phyloP scores from a whole-genome alignment of 805 yeast genomes.

The Lachancea meyersii region DNA sequence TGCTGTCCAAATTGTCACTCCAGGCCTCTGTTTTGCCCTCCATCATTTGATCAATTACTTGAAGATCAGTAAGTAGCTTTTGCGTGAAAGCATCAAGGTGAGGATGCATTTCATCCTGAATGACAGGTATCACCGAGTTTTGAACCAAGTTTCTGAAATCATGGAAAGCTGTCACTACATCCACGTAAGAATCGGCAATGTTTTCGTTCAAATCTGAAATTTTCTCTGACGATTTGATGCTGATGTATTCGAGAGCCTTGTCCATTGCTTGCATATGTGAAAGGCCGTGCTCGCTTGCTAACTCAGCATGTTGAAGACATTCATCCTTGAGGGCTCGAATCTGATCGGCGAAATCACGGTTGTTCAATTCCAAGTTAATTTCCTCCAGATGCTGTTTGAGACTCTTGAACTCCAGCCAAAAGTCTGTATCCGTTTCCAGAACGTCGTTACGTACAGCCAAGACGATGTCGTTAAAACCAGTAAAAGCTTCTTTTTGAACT shows the following conservation, averaged over 20 bases:
- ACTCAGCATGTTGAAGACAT: neutral
- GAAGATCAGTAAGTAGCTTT: conserved; percentile 14
- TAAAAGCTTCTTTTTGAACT: neutral
- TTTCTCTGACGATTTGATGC: neutral
- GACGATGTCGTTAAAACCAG: neutral
- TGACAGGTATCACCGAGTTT: conserved; percentile 10
- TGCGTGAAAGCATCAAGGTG: conserved; percentile 33
- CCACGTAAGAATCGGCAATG: conserved; percentile 11
- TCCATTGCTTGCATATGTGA: neutral
- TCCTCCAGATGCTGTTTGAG: conserved; percentile 9
- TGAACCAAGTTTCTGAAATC: conserved; percentile 11
- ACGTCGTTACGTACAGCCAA: conserved; percentile 1
- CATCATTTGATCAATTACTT: conserved; percentile 9
- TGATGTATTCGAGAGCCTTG: neutral
- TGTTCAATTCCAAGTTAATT: conserved; percentile 19
- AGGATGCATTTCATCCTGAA: conserved; percentile 17
- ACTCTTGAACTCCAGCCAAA: conserved; percentile 1
- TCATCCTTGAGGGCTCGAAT: conserved; percentile 7
- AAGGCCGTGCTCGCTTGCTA: neutral
- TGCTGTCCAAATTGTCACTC: conserved; percentile 14
- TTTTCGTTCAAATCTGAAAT: conserved; percentile 7
- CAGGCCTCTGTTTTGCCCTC: conserved; percentile 14
- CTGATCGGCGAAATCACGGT: conserved; percentile 24
- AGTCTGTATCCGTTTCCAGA: neutral
- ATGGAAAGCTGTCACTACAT: conserved; percentile 10